Evolutionary conservation across 1,139 yeast genomes (phyloP), one percentile per base, ranked within the genome.

Genomic region (Suhomyces ambrosiae): DNA sequence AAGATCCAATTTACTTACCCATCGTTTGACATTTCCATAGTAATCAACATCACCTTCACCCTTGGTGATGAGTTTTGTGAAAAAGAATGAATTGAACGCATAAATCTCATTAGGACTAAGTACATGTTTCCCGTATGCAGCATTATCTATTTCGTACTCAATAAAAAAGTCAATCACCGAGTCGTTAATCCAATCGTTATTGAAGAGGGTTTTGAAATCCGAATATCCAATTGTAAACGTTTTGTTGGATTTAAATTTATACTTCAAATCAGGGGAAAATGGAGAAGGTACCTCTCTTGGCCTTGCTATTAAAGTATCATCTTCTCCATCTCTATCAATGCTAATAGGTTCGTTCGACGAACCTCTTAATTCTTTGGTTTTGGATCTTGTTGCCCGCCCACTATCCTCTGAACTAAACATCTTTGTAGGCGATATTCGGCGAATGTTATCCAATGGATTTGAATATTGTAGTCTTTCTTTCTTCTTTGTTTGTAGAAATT

Each of bases 31-130:
- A 48, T 83, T 85, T 1, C 65, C 68, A 55, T 84, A 88, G 42
- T 75, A 77, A 40, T 73, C 53, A 3, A 42, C 48, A 13, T 42
- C 42, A 19, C 23, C 36, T 19, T 40, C 55, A 3, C 46, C 45
- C 21, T 49, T 52, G 6, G 63, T 69, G 39, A 72, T 68, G 30
- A 89, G 65, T 52, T 82, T 82, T 2, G 86, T 77, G 63, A 76
- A 92, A 58, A 94, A 90, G 56, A 87, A 94, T 0, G 97, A 85
- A 53, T 88, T 87, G 59, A 92, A 79, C 2, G 89, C 72, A 54
- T 82, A 78, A 2, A 83, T 74, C 3, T 63, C 67, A 1, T 52
- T 40, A 4, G 56, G 47, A 9, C 38, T 36, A 10, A 68, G 38
- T 5, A 49, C 25, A 5, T 47, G 40, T 14, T 47, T 44, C 14